Evolutionary conservation across 805 yeast species (phyloP), one percentile per base, ranked within the genome.

Genomic region (Scheffersomyces stipitis): DNA sequence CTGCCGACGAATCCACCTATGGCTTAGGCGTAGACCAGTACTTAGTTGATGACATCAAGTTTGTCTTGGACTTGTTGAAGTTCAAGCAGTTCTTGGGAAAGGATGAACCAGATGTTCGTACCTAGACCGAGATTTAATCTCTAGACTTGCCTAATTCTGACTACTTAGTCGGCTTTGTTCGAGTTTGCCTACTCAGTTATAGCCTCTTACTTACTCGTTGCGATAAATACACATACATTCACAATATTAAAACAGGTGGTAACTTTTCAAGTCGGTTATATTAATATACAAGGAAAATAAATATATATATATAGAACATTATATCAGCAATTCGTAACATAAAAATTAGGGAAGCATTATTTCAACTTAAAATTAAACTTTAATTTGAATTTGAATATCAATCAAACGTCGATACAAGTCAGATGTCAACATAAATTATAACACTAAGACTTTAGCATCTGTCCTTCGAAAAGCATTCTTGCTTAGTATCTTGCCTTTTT

Each of bases 41-140:
- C 64, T 74, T 91, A 55, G 69, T 69, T 36, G 62, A 71, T 4
- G 87, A 83, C 51, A 78, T 91, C 45, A 49, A 67, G 28, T 66
- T 73, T 28, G 85, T 90, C 24, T 72, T 87, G 42, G 58, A 71
- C 24, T 82, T 87, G 61, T 75, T 91, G 58, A 74, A 78, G 49
- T 79, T 91, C 62, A 66, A 85, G 54, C 79, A 85, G 56, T 75
- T 68, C 50, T 75, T 90, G 46, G 95, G 93, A 42, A 83, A 84
- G 49, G 86, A 78, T 28, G 82, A 79, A 59, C 99, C 99, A 18
- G 91, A 87, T 54, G 99, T 91, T 41, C 80, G 74, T 58, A 91
- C 98, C 16, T 89, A 61, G 31, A 12, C 5, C 9, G 24, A 7
- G 24, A 20, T n/a, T n/a, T n/a, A n/a, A n/a, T n/a, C n/a, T n/a